Base-by-base conservation (phyloP, 345 rosid species). In the Dipteronia sinensis region DNA sequence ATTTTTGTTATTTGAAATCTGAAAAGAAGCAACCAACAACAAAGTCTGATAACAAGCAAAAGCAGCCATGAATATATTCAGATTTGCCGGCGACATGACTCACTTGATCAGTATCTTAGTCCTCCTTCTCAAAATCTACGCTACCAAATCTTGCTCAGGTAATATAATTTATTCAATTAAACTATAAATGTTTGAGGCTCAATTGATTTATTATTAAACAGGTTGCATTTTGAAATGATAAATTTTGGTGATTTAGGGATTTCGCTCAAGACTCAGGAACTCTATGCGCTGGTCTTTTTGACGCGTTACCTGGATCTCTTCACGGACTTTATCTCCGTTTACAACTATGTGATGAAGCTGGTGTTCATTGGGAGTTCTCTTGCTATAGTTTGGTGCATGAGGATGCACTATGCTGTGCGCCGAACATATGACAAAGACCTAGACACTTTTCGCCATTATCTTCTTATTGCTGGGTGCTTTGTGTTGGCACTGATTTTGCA, bases 41-140 rank as follows among this genome's bases (percentile, higher is more conserved):
- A 8, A 42, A 27, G 38, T 58, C 8, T 12, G 1, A 27, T 20
- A 8, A 34, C 38, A 34, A 34, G 38, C 38, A 4, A 34, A 34
- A 67, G 65, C 46, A 85, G 73, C 83, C 81, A 95, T 95, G 99
- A 95, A 95, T 84, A 89, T 95, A 80, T 93, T 95, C 85, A 88
- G 99, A 84, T 91, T 95, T 77, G 90, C 92, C 20, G 99, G 99
- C 10, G 99, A 95, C 77, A 92, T 92, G 98, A 90, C 96, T 83
- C 99, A 95, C 87, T 84, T 95, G 84, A 87, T 87, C 80, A 93
- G 97, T 71, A 87, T 93, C 75, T 82, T 95, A 61, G 92, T 95
- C 76, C 94, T 95, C 77, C 97, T 95, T 78, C 99, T 95, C 87
- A 95, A 95, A 88, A 95, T 95, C 76, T 95, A 95, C 86, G 96